Evolutionary conservation across 225 moss, liverwort and hornwort species (phyloP).

Genomic region (Physcomitrium patens): DNA sequence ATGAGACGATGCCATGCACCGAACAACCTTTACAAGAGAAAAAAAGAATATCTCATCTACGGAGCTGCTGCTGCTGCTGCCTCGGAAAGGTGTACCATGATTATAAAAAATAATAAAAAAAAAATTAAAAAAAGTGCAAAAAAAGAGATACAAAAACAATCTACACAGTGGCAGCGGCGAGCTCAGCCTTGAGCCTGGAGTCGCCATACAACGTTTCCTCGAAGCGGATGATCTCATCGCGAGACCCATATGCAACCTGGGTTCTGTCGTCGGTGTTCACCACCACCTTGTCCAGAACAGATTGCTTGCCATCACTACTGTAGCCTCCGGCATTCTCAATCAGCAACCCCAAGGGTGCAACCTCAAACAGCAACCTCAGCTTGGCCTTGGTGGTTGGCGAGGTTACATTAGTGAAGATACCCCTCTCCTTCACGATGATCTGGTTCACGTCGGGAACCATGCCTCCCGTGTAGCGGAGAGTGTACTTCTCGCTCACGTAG

Average conservation of each 20-base stretch:
- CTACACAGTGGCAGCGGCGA: conserved; percentile 39
- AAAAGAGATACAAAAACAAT: not conserved
- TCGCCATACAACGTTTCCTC: conserved; percentile 67
- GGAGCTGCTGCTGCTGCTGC: conserved; percentile 17
- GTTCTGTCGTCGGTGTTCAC: conserved; percentile 88
- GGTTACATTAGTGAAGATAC: conserved; percentile 93
- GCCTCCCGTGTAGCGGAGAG: conserved; percentile 95
- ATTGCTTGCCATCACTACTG: conserved; percentile 89
- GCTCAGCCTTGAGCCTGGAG: conserved; percentile 69
- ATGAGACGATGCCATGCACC: conserved; percentile 19
- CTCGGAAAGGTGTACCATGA: not conserved
- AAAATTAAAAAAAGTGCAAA: no score
- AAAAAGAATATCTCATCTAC: not conserved
- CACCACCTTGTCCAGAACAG: conserved; percentile 77
- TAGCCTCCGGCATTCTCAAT: conserved; percentile 96
- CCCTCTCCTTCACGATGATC: conserved; percentile 97
- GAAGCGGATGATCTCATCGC: conserved; percentile 72
- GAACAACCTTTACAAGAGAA: conserved; percentile 38
- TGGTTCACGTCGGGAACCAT: conserved; percentile 95
- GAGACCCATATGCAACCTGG: conserved; percentile 94
- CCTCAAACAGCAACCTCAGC: conserved; percentile 88
- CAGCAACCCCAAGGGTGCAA: conserved; percentile 88
- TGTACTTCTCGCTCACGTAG: conserved; percentile 97
- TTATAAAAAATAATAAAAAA: not conserved
- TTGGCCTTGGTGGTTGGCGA: conserved; percentile 96